Conservation (phyloP, 2,329 filamentous ascomycete genomes). For the Scolecobasidium constrictum region DNA sequence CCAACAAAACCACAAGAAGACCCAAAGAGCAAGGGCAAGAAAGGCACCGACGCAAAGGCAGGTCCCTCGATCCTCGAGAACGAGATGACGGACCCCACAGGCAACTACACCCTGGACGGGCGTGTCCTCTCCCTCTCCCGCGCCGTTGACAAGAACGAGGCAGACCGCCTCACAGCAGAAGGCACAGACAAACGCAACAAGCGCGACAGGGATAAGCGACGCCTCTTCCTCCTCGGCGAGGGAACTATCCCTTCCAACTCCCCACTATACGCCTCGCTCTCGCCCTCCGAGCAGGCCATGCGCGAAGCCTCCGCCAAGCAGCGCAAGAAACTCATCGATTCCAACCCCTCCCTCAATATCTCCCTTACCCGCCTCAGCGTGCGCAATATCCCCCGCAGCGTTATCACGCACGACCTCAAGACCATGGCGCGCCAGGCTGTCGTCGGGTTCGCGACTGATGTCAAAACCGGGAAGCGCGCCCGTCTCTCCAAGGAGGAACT, state of each 20-base stretch:
- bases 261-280: slow-evolving; percentile 63
- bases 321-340: slow-evolving; percentile 80
- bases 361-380: slow-evolving; percentile 83
- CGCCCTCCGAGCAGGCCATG: slow-evolving; percentile 73
- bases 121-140: slow-evolving; percentile 75
- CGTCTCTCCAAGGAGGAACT: slow-evolving; percentile 86
- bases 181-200: slow-evolving; percentile 52
- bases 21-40: slow-evolving; percentile 20
- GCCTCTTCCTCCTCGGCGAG: slow-evolving; percentile 78
- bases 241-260: slow-evolving; percentile 72
- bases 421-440: slow-evolving; percentile 83
- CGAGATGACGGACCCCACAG: slow-evolving; percentile 68
- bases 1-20: slow-evolving; percentile 19
- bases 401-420: slow-evolving; percentile 82
- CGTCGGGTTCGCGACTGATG: slow-evolving; percentile 86
- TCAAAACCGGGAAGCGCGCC: slow-evolving; percentile 64
- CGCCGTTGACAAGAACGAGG: slow-evolving; percentile 76
- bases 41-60: slow-evolving; percentile 21
- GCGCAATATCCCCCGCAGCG: slow-evolving; percentile 76
- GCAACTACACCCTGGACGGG: slow-evolving; percentile 82
- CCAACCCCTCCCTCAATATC: slow-evolving; percentile 79
- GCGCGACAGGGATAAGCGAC: slow-evolving; percentile 76
- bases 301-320: slow-evolving; percentile 79
- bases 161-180: slow-evolving; percentile 61
- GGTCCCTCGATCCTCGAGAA: slow-evolving; percentile 83